Evolutionary conservation across 345 rosid genomes (phyloP).

Genomic region (Eutrema japonicum): DNA sequence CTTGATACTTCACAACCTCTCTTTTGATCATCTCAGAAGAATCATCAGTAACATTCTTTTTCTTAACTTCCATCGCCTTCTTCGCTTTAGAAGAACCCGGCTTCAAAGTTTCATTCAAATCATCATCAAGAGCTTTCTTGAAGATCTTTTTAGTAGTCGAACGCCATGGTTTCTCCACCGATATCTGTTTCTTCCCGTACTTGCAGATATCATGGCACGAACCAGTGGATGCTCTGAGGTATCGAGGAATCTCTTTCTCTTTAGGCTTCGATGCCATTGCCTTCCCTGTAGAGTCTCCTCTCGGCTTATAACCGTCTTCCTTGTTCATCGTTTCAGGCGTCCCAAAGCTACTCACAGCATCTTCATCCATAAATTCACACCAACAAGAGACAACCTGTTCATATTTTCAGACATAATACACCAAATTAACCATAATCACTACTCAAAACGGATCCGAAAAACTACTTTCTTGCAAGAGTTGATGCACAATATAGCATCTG

Average conservation of each 20-base stretch:
- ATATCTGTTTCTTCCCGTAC: conserved; percentile 62
- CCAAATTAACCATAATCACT: conserved; percentile 18
- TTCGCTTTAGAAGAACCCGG: conserved; percentile 39
- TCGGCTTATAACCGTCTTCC: conserved; percentile 14
- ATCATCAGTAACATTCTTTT: conserved; percentile 26
- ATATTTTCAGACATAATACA: conserved; percentile 15
- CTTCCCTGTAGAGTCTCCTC: conserved; percentile 53
- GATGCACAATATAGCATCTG: not conserved
- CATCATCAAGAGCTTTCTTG: conserved; percentile 46
- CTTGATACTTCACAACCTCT: conserved; percentile 36
- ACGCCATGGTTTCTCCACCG: conserved; percentile 54
- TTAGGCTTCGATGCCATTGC: conserved; percentile 38
- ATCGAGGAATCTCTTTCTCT: conserved; percentile 62
- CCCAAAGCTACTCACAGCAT: conserved; percentile 35
- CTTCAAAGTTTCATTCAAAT: conserved; percentile 40
- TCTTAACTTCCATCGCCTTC: conserved; percentile 38
- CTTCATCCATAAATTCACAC: conserved; percentile 53
- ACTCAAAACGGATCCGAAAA: not conserved
- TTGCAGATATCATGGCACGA: conserved; percentile 94
- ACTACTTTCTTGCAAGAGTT: not conserved
- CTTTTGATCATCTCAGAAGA: conserved; percentile 41
- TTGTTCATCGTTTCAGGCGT: conserved; percentile 43
- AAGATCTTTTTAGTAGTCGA: conserved; percentile 47
- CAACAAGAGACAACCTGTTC: conserved; percentile 29
- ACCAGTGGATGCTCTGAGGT: conserved; percentile 84